Conservation (phyloP, 2,329 filamentous ascomycete species). For the Pleomassaria siparia region DNA sequence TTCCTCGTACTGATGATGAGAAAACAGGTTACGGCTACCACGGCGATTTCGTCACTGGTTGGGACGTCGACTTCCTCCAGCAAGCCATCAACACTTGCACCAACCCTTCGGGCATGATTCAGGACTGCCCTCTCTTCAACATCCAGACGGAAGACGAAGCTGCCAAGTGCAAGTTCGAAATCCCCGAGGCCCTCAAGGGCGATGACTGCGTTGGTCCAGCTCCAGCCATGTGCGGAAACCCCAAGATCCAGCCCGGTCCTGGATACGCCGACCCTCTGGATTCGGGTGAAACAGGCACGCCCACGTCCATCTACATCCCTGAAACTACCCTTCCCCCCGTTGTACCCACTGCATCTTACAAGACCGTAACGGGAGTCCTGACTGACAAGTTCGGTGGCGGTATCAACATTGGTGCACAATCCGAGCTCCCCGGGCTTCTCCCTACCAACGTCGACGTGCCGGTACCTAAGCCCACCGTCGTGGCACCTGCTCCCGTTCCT, state of each 20-base stretch:
- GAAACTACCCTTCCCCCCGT: slow-evolving; percentile 18
- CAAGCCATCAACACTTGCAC: slow-evolving; percentile 73
- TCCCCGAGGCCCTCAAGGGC: slow-evolving; percentile 56
- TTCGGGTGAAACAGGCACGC: slow-evolving; percentile 21
- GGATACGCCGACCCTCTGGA: slow-evolving; percentile 40
- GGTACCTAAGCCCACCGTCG: slow-evolving; percentile 5
- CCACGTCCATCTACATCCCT: slow-evolving; percentile 24
- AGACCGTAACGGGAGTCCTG: slow-evolving; percentile 28
- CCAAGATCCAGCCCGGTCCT: slow-evolving; percentile 51
- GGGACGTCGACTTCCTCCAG: slow-evolving; percentile 67
- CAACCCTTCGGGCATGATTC: slow-evolving; percentile 65
- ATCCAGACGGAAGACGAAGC: slow-evolving; percentile 62
- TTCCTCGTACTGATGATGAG: slow-evolving; percentile 16
- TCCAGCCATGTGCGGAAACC: slow-evolving; percentile 66
- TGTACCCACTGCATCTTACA: slow-evolving; percentile 40
- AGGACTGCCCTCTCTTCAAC: slow-evolving; percentile 74
- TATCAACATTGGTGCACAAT: slow-evolving; percentile 15
- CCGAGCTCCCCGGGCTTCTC: background rate
- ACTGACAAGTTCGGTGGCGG: slow-evolving; percentile 38
- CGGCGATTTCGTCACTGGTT: slow-evolving; percentile 71
- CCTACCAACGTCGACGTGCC: slow-evolving; percentile 25
- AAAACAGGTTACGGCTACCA: slow-evolving; percentile 67
- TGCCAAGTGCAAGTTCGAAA: slow-evolving; percentile 62
- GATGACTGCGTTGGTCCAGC: slow-evolving; percentile 64
- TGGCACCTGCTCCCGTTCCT: background rate